Conservation (phyloP, 148 eudicot genomes). For the Agrostemma githago region DNA sequence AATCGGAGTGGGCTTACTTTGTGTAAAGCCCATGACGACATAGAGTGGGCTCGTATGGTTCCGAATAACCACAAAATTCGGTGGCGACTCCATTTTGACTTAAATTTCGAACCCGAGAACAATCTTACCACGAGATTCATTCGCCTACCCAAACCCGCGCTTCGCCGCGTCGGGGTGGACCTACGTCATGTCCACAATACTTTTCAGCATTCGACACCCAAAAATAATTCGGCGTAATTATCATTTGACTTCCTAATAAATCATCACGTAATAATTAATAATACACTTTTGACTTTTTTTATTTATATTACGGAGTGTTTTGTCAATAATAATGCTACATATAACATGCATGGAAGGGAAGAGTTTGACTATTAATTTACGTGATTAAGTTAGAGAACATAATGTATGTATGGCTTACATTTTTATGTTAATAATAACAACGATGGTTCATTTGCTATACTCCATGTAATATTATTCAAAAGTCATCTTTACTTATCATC, state of each 20-base stretch:
- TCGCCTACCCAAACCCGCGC: no score
- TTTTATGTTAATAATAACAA: not conserved
- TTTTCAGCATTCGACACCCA: slow-evolving; percentile 7
- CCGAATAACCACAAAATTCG: no score
- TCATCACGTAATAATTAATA: not conserved
- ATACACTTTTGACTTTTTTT: not conserved
- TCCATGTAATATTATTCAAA: not conserved
- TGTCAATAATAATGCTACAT: not conserved
- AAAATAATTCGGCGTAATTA: not conserved
- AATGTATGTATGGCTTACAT: not conserved
- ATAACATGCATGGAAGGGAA: not conserved
- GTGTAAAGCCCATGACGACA: no score
- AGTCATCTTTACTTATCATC: not conserved
- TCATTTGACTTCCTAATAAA: slow-evolving; percentile 1
- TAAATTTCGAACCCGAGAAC: no score
- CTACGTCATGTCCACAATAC: no score
- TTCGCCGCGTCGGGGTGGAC: no score
- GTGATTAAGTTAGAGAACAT: not conserved
- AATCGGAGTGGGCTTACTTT: no score
- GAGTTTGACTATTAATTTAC: slow-evolving; percentile 7
- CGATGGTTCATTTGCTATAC: not conserved
- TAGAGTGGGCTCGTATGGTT: no score
- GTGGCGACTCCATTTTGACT: no score
- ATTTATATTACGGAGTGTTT: no score
- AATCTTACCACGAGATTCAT: no score